Evolutionary conservation across 768 basidiomycete species (phyloP).

Genomic region (Chalciporus sphaerocephalus): DNA sequence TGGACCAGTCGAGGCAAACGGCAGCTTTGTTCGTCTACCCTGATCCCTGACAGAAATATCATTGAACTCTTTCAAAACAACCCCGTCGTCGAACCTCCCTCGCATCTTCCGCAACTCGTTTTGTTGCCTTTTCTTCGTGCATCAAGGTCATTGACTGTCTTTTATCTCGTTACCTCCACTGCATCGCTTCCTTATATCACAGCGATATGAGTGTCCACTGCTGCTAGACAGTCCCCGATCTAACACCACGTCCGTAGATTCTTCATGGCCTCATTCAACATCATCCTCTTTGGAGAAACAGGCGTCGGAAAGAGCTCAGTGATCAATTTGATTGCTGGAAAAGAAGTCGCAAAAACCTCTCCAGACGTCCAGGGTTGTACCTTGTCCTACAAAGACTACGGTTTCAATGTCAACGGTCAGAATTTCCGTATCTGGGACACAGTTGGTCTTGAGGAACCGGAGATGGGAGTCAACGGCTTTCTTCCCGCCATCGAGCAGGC

Average conservation of each 20-base stretch:
- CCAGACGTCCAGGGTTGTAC: slow-evolving; percentile 36
- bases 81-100: neutral
- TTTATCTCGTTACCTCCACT: neutral
- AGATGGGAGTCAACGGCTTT: slow-evolving; percentile 23
- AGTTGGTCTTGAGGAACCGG: slow-evolving; percentile 33
- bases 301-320: slow-evolving; percentile 36
- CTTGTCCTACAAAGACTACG: slow-evolving; percentile 30
- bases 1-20: slow-evolving; percentile 12
- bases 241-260: slow-evolving; percentile 10
- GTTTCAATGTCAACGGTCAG: slow-evolving; percentile 14
- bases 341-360: slow-evolving; percentile 20
- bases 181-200: slow-evolving; percentile 1
- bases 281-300: slow-evolving; percentile 44
- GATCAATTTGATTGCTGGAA: slow-evolving; percentile 32
- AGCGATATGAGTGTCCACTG: slow-evolving; percentile 8
- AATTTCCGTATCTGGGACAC: slow-evolving; percentile 32
- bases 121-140: neutral
- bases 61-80: slow-evolving; percentile 1
- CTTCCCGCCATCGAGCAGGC: slow-evolving; percentile 31
- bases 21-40: neutral
- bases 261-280: slow-evolving; percentile 29
- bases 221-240: slow-evolving; percentile 13
- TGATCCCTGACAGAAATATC: slow-evolving; percentile 16
- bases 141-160: neutral
- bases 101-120: neutral